Evolutionary conservation across 192 early-diverging fungal genomes (phyloP), one percentile per base, ranked within the genome.

Genomic region (Radiomyces spectabilis): DNA sequence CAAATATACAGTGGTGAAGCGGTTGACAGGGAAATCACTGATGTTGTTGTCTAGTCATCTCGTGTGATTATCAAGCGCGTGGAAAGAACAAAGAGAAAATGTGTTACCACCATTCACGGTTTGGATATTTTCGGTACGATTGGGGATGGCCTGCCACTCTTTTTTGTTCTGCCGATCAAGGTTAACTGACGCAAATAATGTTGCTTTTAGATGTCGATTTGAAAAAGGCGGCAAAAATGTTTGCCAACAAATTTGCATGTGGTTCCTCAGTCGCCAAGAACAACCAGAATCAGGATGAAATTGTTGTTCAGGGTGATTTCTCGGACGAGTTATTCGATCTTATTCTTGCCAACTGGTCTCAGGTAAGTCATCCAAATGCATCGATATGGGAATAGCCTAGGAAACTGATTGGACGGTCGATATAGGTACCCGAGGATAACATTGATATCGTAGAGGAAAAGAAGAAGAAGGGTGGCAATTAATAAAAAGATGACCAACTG

Each of bases 241-340:
- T 99, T 78, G 92, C 95, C 35, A 90, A 79, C 55, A 91, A 91
- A 66, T 99, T 95, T 74, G 96, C 96, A 13, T 90, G 87, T 66
- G 94, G 95, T 33, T 84, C 91, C n/a, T 92, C 91, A 10, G 87
- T 89, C 41, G 77, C 88, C 41, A 97, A 97, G 78, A 97, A 87
- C 65, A 84, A 88, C 53, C 84, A 89, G 67, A 93, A 93, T 59
- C 71, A 63, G 42, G 95, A 97, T 43, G 96, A 99, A 66, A 94
- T 99, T 70, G 86, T 96, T 22, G 88, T 99, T 5, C 95, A 97
- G 63, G 96, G 96, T 55, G 96, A 99, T 61, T 82, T 94, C 44
- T 79, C 85, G 19, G 82, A 97, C 44, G 95, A 97, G 59, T 81
- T 99, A 39, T 75, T 76, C 47, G 89, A 91, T 8, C 68, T 95